Conservation (phyloP, 345 rosid species). For the Aquilaria malaccensis region DNA sequence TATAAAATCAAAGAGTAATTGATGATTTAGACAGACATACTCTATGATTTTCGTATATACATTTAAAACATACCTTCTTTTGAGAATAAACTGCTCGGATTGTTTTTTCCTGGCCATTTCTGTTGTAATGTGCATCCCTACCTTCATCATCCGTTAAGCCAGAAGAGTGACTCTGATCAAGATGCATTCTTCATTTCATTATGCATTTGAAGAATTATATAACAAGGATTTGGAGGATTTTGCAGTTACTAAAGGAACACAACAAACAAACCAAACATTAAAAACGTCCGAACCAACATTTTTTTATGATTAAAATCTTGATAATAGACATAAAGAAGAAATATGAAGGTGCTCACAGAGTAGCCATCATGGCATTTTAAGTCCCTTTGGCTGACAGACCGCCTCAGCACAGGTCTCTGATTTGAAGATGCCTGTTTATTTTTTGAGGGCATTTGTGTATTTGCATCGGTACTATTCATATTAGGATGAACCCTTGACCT, state of each 20-base stretch:
- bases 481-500: constrained; percentile 29
- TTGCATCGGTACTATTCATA: constrained; percentile 32
- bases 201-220: background rate
- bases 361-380: constrained; percentile 68
- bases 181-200: constrained; percentile 1
- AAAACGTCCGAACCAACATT: background rate
- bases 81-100: constrained; percentile 66
- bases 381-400: constrained; percentile 71
- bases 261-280: constrained; percentile 9
- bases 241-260: background rate
- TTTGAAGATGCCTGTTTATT: constrained; percentile 33
- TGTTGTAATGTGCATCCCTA: constrained; percentile 34
- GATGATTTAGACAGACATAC: no score
- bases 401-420: constrained; percentile 46
- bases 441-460: constrained; percentile 25
- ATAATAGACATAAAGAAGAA: background rate
- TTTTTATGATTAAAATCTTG: background rate
- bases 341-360: constrained; percentile 51
- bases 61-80: constrained; percentile 49
- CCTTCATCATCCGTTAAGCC: constrained; percentile 86
- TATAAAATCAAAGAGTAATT: no score
- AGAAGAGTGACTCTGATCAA: constrained; percentile 78
- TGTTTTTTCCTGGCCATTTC: constrained; percentile 51
- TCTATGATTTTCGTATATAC: no score
- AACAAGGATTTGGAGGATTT: constrained; percentile 5